Percentiles rank a stretch among this genome's conserved stretches.
These are phyloP conservation scores for Diplosphaera chodatii DNA, from an alignment of 139 green algal genomes.

Conservation along the genomic window DNA sequence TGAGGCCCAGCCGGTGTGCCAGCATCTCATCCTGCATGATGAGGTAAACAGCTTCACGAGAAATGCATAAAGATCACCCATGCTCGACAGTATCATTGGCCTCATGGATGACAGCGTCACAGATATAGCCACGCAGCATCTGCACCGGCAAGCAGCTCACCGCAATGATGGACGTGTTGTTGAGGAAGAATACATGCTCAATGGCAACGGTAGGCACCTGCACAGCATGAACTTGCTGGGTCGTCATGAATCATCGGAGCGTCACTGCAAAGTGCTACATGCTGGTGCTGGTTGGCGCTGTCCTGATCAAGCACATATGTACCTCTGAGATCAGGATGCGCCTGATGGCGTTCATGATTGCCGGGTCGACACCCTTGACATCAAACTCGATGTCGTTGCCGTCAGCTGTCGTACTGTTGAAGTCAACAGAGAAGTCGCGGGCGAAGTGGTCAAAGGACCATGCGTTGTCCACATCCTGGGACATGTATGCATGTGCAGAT, in stretches of 20 bases:
- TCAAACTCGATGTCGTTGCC: slow-evolving; percentile 83
- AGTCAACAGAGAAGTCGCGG: slow-evolving; percentile 36
- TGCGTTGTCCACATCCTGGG: slow-evolving; percentile 69
- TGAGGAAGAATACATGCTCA: slow-evolving; percentile 94
- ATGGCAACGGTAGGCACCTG: slow-evolving; percentile 91
- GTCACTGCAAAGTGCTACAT: no score
- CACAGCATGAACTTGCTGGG: no score
- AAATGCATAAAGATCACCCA: no score
- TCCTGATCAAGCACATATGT: no score
- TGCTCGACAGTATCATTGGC: no score
- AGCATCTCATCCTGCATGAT: slow-evolving; percentile 84
- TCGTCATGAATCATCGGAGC: no score
- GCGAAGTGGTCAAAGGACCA: slow-evolving; percentile 70
- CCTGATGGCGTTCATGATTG: slow-evolving; percentile 89
- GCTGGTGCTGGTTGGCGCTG: no score
- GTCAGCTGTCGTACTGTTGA: slow-evolving; percentile 28
- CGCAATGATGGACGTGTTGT: slow-evolving; percentile 96
- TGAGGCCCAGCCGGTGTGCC: slow-evolving; percentile 85
- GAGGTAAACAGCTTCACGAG: no score
- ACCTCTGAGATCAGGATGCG: slow-evolving; percentile 89
- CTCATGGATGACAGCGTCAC: no score
- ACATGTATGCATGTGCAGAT: slow-evolving; percentile 53
- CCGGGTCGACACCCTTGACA: slow-evolving; percentile 75
- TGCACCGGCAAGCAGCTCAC: slow-evolving; percentile 24
- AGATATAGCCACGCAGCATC: no score